phyloP scores from a whole-genome alignment of 169 alveolate genomes.

The Cystoisospora suis region DNA sequence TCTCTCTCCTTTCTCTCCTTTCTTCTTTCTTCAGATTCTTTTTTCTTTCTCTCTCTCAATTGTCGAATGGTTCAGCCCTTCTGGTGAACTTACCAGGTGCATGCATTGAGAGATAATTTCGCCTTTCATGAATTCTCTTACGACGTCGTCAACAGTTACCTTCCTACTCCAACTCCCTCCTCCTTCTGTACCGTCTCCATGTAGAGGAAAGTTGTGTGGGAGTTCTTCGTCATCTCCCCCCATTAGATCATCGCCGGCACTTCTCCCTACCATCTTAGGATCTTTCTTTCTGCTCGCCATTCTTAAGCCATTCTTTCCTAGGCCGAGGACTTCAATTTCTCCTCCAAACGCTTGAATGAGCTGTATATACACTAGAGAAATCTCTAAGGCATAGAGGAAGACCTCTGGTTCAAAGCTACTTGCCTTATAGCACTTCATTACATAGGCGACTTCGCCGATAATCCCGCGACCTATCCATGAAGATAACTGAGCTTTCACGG shows the following conservation, averaged over 20 bases:
- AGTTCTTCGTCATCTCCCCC: not conserved
- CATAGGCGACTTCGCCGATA: constrained; percentile 19
- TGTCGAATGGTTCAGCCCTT: no score
- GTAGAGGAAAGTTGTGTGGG: not conserved
- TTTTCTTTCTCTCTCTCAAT: not conserved
- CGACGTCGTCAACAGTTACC: constrained; percentile 46
- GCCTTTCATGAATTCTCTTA: constrained; percentile 41
- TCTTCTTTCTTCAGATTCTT: not conserved
- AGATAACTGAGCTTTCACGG: constrained; percentile 40
- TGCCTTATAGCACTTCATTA: constrained; percentile 12
- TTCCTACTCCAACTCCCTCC: not conserved
- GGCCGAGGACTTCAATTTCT: not conserved
- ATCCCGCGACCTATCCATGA: constrained; percentile 52
- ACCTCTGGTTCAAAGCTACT: constrained; percentile 6
- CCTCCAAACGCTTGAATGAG: constrained; percentile 54
- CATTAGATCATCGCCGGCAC: not conserved
- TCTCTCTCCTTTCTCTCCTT: not conserved
- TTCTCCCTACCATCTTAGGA: not conserved
- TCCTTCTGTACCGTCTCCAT: not conserved
- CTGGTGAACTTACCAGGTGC: not conserved
- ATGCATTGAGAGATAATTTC: constrained; percentile 45
- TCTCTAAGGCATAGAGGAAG: constrained; percentile 47
- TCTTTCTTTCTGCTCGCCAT: not conserved
- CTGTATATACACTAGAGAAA: not conserved
- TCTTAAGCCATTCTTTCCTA: not conserved